A percentile compares a stretch with the other conserved stretches of the same genome.
phyloP scores from a whole-genome alignment of 345 rosid genomes.

The Eutrema yunnanense region DNA sequence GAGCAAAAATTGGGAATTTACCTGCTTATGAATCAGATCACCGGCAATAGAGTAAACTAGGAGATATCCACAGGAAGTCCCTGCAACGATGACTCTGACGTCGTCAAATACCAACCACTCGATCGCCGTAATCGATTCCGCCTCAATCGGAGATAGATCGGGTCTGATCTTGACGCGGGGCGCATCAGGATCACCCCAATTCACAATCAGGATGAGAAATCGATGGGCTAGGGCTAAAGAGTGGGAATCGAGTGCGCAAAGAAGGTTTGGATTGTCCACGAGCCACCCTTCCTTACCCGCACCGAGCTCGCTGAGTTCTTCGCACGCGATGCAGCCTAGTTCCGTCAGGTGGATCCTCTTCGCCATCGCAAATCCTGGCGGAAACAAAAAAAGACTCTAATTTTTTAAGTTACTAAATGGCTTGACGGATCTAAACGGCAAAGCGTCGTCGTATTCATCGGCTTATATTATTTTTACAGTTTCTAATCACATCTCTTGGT shows the following conservation, averaged over 20 bases:
- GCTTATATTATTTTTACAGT: neutral
- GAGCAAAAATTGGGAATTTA: neutral
- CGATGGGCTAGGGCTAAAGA: slow-evolving; percentile 67
- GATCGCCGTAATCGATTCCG: slow-evolving; percentile 62
- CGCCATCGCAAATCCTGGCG: slow-evolving; percentile 36
- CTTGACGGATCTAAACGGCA: neutral
- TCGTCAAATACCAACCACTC: slow-evolving; percentile 88
- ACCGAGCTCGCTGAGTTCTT: slow-evolving; percentile 69
- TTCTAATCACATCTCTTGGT: neutral
- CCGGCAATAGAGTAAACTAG: slow-evolving; percentile 63
- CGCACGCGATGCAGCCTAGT: slow-evolving; percentile 82
- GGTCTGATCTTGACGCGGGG: slow-evolving; percentile 82
- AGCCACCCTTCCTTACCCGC: slow-evolving; percentile 98
- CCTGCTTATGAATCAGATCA: slow-evolving; percentile 80
- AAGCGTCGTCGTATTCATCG: slow-evolving; percentile 9
- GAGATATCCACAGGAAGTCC: slow-evolving; percentile 80
- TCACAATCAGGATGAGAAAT: slow-evolving; percentile 44
- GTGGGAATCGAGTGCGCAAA: slow-evolving; percentile 68
- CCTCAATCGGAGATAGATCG: slow-evolving; percentile 71
- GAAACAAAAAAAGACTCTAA: neutral
- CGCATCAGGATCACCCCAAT: slow-evolving; percentile 62
- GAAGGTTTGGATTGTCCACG: slow-evolving; percentile 49
- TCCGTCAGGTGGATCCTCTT: slow-evolving; percentile 68
- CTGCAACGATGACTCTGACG: slow-evolving; percentile 56
- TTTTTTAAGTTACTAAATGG: neutral